Base-by-base conservation (phyloP, 139 green algal species). In the Chlamydomonas eustigma region DNA sequence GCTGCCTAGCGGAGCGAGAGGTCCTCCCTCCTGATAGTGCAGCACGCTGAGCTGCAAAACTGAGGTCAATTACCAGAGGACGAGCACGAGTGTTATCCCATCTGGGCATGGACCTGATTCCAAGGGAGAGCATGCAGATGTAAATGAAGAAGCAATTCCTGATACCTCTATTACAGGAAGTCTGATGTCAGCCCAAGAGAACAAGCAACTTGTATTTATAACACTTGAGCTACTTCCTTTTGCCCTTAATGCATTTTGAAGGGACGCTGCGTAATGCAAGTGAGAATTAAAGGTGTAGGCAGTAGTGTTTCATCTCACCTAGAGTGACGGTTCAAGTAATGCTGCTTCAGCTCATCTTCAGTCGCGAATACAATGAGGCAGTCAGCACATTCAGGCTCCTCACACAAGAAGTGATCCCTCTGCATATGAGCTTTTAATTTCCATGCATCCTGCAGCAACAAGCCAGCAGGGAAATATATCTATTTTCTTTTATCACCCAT, bases 281-380 rank as follows among this genome's bases (percentile, higher is more conserved):
- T n/a, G n/a, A n/a, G n/a, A n/a, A n/a, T n/a, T n/a, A n/a, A n/a
- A n/a, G n/a, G n/a, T n/a, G n/a, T n/a, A n/a, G n/a, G n/a, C n/a
- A n/a, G n/a, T n/a, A n/a, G n/a, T n/a, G n/a, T n/a, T n/a, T n/a
- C n/a, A n/a, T n/a, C 66, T 34, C 33, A 39, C 66, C 52, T 18
- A 1, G 58, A 70, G 63, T 86, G 81, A 4, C 68, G 63, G 58
- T 81, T 51, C 2, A 63, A 24, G 32, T 67, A 71, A 75, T 81
- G 81, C 37, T 35, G 8, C 25, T 22, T 37, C 71, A 95, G 85
- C 81, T 95, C 88, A 31, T 89, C 83, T 1, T 81, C 74, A 1
- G 64, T 93, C 25, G 58, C 51, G 71, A 93, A 95, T 0, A 87
- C 89, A 36, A 92, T 84, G 68, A 93, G 79, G 76, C 84, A 88